These are phyloP conservation scores for Candida patagonica DNA, from an alignment of 805 yeast species.

Conservation along the genomic window DNA sequence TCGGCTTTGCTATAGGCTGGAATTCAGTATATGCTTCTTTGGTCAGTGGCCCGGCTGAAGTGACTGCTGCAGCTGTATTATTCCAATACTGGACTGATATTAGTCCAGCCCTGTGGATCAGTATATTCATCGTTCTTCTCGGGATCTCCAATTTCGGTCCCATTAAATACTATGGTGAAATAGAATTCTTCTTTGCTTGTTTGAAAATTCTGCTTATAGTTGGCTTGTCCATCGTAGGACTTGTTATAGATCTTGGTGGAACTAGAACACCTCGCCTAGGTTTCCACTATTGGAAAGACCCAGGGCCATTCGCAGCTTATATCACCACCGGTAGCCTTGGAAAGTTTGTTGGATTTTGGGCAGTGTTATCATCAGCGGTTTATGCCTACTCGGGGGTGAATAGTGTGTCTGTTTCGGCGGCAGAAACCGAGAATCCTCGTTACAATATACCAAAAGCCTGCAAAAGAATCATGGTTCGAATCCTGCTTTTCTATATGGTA, in stretches of 20 bases:
- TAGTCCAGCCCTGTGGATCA: conserved; percentile 59
- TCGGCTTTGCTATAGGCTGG: conserved; percentile 69
- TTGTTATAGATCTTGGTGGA: conserved; percentile 63
- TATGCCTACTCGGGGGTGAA: conserved; percentile 69
- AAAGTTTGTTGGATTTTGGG: conserved; percentile 49
- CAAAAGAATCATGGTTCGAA: conserved; percentile 60
- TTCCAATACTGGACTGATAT: conserved; percentile 76
- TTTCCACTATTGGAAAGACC: conserved; percentile 58
- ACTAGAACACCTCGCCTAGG: conserved; percentile 61
- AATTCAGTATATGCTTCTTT: conserved; percentile 69
- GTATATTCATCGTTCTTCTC: conserved; percentile 39
- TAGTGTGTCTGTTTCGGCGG: conserved; percentile 64
- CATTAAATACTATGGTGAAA: conserved; percentile 38
- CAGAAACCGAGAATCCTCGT: conserved; percentile 64
- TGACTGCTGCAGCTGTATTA: conserved; percentile 67
- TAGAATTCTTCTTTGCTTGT: conserved; percentile 48
- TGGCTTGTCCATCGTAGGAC: conserved; percentile 54
- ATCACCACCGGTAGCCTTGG: conserved; percentile 33
- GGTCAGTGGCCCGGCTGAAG: conserved; percentile 71
- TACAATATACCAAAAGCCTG: conserved; percentile 63
- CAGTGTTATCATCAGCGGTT: conserved; percentile 57
- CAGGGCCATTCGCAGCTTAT: conserved; percentile 35
- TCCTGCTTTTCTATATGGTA: conserved; percentile 51
- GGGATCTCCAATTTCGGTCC: conserved; percentile 32
- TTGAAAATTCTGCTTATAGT: conserved; percentile 56